Conservation (phyloP, 176 grass and related monocot genomes). For the Lolium rigidum region DNA sequence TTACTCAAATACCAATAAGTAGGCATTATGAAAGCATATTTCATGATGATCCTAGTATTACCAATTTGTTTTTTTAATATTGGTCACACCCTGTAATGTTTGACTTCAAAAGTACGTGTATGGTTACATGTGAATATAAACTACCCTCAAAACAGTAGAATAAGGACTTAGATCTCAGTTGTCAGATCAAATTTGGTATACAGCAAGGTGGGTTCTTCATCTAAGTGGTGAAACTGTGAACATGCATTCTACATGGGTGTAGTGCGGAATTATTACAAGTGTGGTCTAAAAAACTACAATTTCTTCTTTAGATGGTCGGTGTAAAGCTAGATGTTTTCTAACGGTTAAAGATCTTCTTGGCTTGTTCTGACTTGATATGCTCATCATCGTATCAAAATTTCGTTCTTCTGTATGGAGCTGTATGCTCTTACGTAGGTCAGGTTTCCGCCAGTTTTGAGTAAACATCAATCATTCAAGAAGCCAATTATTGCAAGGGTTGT, state of each 20-base stretch:
- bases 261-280: background rate
- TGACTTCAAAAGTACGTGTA: background rate
- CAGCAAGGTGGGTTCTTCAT: background rate
- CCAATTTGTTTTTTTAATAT: background rate
- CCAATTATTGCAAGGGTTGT: background rate
- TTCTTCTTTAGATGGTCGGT: background rate
- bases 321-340: background rate
- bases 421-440: background rate
- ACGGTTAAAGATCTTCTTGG: too few species aligned
- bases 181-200: background rate
- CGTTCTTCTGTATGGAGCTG: constrained; percentile 8
- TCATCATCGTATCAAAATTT: background rate
- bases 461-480: constrained; percentile 24
- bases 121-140: background rate
- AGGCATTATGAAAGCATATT: background rate
- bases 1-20: background rate
- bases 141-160: background rate
- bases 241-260: background rate
- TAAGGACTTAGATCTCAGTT: background rate
- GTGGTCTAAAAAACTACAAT: background rate
- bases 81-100: background rate
- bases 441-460: background rate
- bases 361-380: constrained; percentile 24
- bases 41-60: too few species aligned
- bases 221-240: constrained; percentile 9